These are phyloP conservation scores for Pelargonium cotyledonis DNA, from an alignment of 441 rosid genomes.

Conservation along the genomic window DNA sequence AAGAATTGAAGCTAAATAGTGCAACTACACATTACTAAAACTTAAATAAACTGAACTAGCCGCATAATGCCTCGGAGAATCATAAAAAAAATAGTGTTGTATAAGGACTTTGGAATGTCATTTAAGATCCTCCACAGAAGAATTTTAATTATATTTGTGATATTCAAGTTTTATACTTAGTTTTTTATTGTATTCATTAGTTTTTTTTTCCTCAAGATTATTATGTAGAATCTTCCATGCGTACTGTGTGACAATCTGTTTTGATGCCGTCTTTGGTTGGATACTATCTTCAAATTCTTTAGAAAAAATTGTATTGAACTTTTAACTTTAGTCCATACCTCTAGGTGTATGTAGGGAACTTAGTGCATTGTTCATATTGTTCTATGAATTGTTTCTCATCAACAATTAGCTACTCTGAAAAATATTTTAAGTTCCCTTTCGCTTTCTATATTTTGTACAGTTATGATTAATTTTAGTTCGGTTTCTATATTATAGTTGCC, in stretches of 20 bases:
- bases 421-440: slow-evolving; percentile 5
- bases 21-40: not conserved
- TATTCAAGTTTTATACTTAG: too few species aligned
- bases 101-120: too few species aligned
- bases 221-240: not conserved
- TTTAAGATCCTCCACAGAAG: too few species aligned
- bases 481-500: slow-evolving; percentile 48
- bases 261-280: not conserved
- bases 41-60: not conserved
- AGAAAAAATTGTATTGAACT: not conserved
- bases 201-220: not conserved
- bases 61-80: too few species aligned
- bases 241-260: not conserved
- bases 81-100: not conserved
- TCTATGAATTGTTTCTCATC: not conserved
- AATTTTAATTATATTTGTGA: too few species aligned
- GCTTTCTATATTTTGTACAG: not conserved
- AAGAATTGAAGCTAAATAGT: not conserved
- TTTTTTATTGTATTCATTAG: not conserved
- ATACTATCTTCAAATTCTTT: not conserved
- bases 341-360: not conserved
- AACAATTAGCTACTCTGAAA: slow-evolving; percentile 6
- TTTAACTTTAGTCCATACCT: not conserved
- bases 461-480: not conserved
- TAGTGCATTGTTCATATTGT: not conserved